These are phyloP conservation scores for Chlorella sp. DNA, from an alignment of 139 green algal genomes.

Conservation along the genomic window DNA sequence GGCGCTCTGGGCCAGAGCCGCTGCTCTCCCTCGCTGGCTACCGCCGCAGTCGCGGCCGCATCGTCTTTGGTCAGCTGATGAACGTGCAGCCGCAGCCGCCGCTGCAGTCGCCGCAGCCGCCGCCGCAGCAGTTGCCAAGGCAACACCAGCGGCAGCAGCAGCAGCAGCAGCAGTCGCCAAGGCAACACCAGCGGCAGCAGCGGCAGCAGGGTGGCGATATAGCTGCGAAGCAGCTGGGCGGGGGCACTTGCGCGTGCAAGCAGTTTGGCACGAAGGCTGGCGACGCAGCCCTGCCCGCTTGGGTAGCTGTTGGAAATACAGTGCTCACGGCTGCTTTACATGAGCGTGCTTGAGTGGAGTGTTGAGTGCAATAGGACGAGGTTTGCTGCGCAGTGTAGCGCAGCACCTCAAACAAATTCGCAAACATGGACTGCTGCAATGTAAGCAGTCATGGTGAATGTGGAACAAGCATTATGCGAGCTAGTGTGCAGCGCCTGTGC, in stretches of 20 bases:
- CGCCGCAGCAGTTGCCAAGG: background rate
- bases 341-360: no score
- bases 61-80: constrained; percentile 56
- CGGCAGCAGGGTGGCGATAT: background rate
- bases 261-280: background rate
- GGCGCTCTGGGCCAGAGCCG: constrained; percentile 56
- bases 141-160: background rate
- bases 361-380: no score
- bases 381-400: no score
- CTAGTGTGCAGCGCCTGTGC: no score
- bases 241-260: background rate
- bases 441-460: no score
- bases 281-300: background rate
- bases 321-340: no score
- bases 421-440: no score
- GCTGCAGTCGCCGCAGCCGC: background rate
- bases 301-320: no score
- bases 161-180: background rate
- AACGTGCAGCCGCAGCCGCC: background rate
- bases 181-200: background rate
- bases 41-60: constrained; percentile 57
- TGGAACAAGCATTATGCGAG: no score
- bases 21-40: constrained; percentile 63
- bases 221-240: background rate
- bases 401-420: no score